Base-by-base conservation (phyloP, 495 filamentous ascomycete genomes). In the Peziza echinospora region DNA sequence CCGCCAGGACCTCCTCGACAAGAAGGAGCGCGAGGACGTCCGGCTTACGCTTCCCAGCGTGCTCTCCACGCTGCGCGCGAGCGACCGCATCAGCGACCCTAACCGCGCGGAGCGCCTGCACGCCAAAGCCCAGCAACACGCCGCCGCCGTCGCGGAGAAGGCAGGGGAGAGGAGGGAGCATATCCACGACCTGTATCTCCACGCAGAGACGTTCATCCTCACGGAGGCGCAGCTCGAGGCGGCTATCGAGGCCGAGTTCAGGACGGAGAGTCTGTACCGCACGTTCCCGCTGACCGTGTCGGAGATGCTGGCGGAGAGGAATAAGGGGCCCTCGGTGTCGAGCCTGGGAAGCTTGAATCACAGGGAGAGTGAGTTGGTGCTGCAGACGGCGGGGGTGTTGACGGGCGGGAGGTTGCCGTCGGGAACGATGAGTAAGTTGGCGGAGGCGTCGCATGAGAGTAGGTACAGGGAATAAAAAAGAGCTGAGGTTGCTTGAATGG, bases 171-270 rank as follows among this genome's bases (percentile, higher is more conserved):
- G 68, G 22, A 55, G 63, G 37, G 63, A 72, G 21, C 51, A 65
- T 23, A 47, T 82, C 21, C 77, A 81, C 24, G 64, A 67, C 16
- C 63, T 82, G 9, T 81, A 81, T 56, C 67, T 76, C 62, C 70
- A 77, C 51, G 75, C 78, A 1, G 63, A 70, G 23, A 60, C 65
- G 21, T 82, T 81, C 57, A 78, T 82, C 49, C 64, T 68, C n/a
- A 77, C 67, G 1, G 75, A 76, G 44, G 54, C 64, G 25, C 69
- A 79, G 60, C 65, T 82, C 24, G 64, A 73, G 24, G 66, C 64
- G 43, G 74, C 71, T 41, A 70, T 82, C 44, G 75, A 77, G 26
- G 62, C 60, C 44, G 73, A 63, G 37, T 82, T 82, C 61, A 64
- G 64, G 46, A 51, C 62, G 39, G 77, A 69, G 58, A 62, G 77